phyloP scores from a whole-genome alignment of 495 filamentous ascomycete genomes.

The Trichoderma virens region DNA sequence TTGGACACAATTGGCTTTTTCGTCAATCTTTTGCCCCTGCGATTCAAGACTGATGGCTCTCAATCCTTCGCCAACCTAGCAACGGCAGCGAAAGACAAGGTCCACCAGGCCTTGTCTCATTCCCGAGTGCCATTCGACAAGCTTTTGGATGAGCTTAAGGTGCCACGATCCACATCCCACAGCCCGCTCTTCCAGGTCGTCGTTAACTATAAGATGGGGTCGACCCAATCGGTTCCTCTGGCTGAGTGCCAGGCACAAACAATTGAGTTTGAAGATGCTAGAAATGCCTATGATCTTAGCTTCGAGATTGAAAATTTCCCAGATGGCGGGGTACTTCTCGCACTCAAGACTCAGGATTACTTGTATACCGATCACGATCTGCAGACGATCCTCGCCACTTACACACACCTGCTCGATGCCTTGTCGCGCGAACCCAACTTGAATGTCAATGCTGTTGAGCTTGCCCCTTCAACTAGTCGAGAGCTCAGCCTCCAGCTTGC shows the following conservation, averaged over 20 bases:
- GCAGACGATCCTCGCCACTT: not conserved
- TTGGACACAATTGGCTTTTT: conserved; percentile 34
- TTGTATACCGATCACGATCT: not conserved
- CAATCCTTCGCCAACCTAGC: conserved; percentile 15
- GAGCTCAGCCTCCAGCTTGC: not conserved
- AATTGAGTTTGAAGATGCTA: not conserved
- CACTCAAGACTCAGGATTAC: not conserved
- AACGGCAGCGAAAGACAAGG: conserved; percentile 6
- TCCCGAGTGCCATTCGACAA: conserved; percentile 26
- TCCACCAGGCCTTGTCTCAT: conserved; percentile 17
- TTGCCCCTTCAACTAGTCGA: not conserved
- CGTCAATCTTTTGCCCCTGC: conserved; percentile 42
- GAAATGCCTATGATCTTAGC: not conserved
- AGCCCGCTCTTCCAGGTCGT: conserved; percentile 32
- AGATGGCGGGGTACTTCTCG: not conserved
- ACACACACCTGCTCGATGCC: not conserved
- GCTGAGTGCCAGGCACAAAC: not conserved
- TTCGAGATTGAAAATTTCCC: not conserved
- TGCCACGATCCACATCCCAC: conserved; percentile 14
- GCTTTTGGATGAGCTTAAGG: conserved; percentile 25
- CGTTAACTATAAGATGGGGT: conserved; percentile 24
- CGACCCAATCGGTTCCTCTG: not conserved
- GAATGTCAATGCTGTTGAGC: not conserved
- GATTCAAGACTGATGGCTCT: conserved; percentile 16
- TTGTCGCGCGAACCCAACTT: not conserved